Percentiles rank a stretch among this genome's conserved stretches.
Evolutionary conservation across 192 early-diverging fungal species (phyloP).

Genomic region (Backusella morwellensis): DNA sequence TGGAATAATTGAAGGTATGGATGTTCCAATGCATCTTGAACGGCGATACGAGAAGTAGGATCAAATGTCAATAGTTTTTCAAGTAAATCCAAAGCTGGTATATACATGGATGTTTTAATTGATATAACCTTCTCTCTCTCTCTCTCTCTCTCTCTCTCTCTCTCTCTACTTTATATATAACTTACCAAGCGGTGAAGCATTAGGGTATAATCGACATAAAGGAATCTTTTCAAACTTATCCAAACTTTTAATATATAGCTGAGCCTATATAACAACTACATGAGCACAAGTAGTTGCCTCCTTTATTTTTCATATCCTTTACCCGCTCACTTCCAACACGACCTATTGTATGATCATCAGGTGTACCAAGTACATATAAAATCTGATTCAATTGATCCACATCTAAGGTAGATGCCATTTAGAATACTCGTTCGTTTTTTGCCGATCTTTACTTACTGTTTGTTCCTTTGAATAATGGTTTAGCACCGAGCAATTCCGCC

Average conservation of each 20-base stretch:
- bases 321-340: conserved; percentile 86
- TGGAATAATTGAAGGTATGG: conserved; percentile 76
- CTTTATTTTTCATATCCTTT: conserved; percentile 6
- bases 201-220: conserved; percentile 83
- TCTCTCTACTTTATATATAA: conserved; percentile 40
- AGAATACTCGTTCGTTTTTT: no score
- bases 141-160: not conserved
- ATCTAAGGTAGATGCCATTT: conserved; percentile 31
- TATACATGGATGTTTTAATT: not conserved
- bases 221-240: conserved; percentile 78
- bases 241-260: conserved; percentile 81
- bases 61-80: conserved; percentile 87
- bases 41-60: conserved; percentile 83
- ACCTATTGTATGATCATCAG: conserved; percentile 77
- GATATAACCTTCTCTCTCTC: not conserved
- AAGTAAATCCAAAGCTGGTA: conserved; percentile 60
- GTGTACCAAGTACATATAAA: conserved; percentile 87
- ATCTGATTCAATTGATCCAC: conserved; percentile 98
- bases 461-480: conserved; percentile 93
- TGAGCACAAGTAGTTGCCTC: not conserved
- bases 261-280: conserved; percentile 56
- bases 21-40: conserved; percentile 87
- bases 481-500: conserved; percentile 91
- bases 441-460: conserved; percentile 57
- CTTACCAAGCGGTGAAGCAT: conserved; percentile 67